A percentile compares a stretch with the other conserved stretches of the same genome.
phyloP scores from a whole-genome alignment of 768 basidiomycete genomes.

The Panaeolus papilionaceus region DNA sequence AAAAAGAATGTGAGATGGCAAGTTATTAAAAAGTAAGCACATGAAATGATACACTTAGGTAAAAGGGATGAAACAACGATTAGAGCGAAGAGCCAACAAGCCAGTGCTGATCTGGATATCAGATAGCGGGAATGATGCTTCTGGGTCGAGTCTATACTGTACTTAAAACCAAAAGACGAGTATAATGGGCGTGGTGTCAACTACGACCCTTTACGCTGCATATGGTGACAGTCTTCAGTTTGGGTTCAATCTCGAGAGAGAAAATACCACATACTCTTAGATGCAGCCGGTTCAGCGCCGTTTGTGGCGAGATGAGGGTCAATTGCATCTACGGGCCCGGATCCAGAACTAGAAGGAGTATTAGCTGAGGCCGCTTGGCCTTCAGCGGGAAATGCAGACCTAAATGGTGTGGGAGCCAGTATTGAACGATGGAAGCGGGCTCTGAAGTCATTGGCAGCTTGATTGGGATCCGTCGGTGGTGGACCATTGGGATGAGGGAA shows the following conservation, averaged over 20 bases:
- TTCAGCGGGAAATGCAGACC: conserved; percentile 30
- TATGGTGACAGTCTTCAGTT: conserved; percentile 8
- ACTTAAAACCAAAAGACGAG: background rate
- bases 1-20: background rate
- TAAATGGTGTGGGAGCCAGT: conserved; percentile 66
- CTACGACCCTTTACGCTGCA: conserved; percentile 1
- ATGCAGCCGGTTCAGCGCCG: conserved; percentile 8
- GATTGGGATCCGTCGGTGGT: conserved; percentile 32
- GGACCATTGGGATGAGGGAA: conserved; percentile 34
- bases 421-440: conserved; percentile 70
- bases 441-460: conserved; percentile 58
- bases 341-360: conserved; percentile 35
- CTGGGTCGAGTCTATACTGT: conserved; percentile 6
- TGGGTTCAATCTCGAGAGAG: conserved; percentile 16
- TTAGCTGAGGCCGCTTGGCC: conserved; percentile 32
- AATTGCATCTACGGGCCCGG: conserved; percentile 35
- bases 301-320: conserved; percentile 40
- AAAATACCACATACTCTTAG: conserved; percentile 13
- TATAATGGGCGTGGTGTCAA: background rate
- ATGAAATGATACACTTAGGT: conserved; percentile 1
- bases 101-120: background rate
- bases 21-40: background rate
- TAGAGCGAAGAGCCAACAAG: background rate
- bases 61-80: background rate
- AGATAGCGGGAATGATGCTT: conserved; percentile 5